Percentiles rank a stretch among this genome's conserved stretches.
These are phyloP conservation scores for Eruca vesicaria DNA, from an alignment of 441 rosid species.

Conservation along the genomic window DNA sequence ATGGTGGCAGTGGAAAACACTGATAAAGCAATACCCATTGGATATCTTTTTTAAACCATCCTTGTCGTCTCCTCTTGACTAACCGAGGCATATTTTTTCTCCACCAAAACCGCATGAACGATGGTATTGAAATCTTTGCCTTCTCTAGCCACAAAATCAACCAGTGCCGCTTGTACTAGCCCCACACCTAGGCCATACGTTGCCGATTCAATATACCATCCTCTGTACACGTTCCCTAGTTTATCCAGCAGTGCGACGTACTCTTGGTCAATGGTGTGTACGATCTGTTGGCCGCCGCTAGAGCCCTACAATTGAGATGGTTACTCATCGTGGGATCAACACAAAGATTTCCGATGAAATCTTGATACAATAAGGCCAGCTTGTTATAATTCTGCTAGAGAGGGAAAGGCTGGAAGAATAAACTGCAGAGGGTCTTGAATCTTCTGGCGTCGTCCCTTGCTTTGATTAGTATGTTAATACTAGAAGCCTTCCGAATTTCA, in stretches of 20 bases:
- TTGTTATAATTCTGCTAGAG: slow-evolving; percentile 54
- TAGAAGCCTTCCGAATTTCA: background rate
- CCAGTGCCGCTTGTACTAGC: background rate
- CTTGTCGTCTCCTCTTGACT: background rate
- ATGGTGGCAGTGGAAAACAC: background rate
- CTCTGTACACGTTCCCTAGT: background rate
- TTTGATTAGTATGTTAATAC: slow-evolving; percentile 47
- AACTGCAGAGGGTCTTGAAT: slow-evolving; percentile 42
- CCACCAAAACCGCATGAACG: background rate
- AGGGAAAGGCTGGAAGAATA: slow-evolving; percentile 53
- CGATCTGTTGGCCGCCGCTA: background rate
- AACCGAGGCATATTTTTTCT: background rate
- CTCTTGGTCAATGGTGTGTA: background rate
- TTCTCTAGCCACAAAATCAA: background rate
- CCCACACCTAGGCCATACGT: background rate
- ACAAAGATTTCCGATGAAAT: background rate
- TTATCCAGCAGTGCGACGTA: background rate
- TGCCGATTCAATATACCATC: background rate
- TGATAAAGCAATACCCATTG: background rate
- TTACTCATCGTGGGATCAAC: no score
- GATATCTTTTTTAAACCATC: background rate
- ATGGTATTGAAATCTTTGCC: background rate
- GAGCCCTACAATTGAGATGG: background rate
- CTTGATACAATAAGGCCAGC: slow-evolving; percentile 24
- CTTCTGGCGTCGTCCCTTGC: background rate